These are phyloP conservation scores for Bruguiera hainesii DNA, from an alignment of 441 rosid species.

Conservation along the genomic window DNA sequence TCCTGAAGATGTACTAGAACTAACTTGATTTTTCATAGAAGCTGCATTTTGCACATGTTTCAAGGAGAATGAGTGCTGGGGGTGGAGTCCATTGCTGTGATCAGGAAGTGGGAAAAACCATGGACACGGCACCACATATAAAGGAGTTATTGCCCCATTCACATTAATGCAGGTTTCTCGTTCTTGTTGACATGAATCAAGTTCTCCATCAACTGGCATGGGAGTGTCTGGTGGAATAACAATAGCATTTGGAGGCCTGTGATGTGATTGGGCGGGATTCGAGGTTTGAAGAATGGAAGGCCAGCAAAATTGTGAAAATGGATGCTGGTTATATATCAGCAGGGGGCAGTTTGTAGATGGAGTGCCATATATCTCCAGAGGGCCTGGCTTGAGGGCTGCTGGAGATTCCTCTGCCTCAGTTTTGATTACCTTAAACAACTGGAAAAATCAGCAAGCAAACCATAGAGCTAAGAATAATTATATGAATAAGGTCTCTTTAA, in stretches of 20 bases:
- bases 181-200: conserved; percentile 35
- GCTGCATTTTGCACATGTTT: conserved; percentile 32
- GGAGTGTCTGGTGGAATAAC: conserved; percentile 33
- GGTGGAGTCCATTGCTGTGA: conserved; percentile 34
- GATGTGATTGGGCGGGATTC: conserved; percentile 35
- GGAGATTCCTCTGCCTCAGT: conserved; percentile 31
- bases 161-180: conserved; percentile 31
- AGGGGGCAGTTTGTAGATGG: conserved; percentile 39
- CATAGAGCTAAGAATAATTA: conserved; percentile 4
- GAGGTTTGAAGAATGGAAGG: conserved; percentile 59
- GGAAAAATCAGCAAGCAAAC: conserved; percentile 21
- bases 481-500: not conserved
- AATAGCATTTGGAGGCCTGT: conserved; percentile 31
- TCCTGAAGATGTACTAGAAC: conserved; percentile 37
- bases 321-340: conserved; percentile 53
- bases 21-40: conserved; percentile 33
- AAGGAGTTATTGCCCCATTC: conserved; percentile 42
- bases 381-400: conserved; percentile 33
- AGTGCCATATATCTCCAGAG: conserved; percentile 35
- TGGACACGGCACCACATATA: conserved; percentile 63
- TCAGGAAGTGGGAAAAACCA: conserved; percentile 60
- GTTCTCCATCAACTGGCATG: conserved; percentile 30
- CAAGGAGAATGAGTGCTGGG: conserved; percentile 25
- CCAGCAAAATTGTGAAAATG: conserved; percentile 63
- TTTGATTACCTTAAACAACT: conserved; percentile 53